Evolutionary conservation across 345 rosid species (phyloP).

Genomic region (Arabis alpina): DNA sequence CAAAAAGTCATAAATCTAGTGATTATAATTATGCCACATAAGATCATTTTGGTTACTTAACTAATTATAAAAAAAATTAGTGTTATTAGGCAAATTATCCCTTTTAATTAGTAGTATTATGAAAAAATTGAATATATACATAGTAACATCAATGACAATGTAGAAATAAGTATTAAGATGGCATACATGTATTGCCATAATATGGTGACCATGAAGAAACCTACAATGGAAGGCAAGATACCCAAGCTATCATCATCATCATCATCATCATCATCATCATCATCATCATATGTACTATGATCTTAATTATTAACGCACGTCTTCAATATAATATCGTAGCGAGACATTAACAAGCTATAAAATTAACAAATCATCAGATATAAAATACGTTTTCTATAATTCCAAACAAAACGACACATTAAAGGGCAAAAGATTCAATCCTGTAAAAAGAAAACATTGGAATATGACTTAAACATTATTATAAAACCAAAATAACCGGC

Average conservation of each 20-base stretch:
- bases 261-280: not conserved
- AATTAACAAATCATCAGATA: slow-evolving; percentile 48
- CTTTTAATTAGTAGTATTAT: no score
- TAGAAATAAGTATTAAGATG: slow-evolving; percentile 8
- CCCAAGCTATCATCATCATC: slow-evolving; percentile 22
- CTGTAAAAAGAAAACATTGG: slow-evolving; percentile 60
- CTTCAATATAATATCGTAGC: slow-evolving; percentile 5
- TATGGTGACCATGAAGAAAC: slow-evolving; percentile 20
- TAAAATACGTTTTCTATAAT: slow-evolving; percentile 61
- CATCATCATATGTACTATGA: slow-evolving; percentile 29
- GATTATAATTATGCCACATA: no score
- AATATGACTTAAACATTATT: slow-evolving; percentile 45
- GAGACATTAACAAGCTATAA: not conserved
- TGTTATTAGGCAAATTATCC: no score
- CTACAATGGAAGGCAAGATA: slow-evolving; percentile 25
- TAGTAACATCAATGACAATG: not conserved
- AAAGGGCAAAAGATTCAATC: slow-evolving; percentile 26
- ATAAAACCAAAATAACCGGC: slow-evolving; percentile 42
- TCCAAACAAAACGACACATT: slow-evolving; percentile 28
- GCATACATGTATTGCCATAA: not conserved
- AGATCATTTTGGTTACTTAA: no score
- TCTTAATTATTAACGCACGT: not conserved
- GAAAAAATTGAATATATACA: no score
- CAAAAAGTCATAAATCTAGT: no score
- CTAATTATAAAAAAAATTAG: no score